A percentile compares a stretch with the other conserved stretches of the same genome.
Conservation (phyloP, 2,329 filamentous ascomycete species). For the Penicillium sp. region DNA sequence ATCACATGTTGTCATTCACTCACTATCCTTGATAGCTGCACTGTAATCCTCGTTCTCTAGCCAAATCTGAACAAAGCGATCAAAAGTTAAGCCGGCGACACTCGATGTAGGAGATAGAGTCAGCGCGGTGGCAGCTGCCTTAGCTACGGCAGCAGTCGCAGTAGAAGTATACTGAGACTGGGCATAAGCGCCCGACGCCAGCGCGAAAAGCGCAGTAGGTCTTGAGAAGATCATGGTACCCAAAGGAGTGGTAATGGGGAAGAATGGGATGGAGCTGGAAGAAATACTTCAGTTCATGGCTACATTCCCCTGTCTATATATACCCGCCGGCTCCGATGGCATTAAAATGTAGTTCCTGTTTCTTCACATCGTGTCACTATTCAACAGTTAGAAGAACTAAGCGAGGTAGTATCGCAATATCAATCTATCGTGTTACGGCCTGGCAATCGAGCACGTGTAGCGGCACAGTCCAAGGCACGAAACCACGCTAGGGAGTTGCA, state of each 20-base stretch:
- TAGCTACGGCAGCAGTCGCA: neutral
- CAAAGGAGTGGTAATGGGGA: neutral
- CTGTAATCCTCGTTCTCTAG: neutral
- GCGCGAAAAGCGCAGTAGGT: neutral
- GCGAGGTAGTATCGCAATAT: neutral
- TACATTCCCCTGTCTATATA: neutral
- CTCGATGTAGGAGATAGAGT: neutral
- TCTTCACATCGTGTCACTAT: neutral
- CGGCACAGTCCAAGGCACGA: neutral
- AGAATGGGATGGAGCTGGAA: neutral
- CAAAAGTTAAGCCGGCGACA: neutral
- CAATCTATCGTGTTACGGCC: neutral
- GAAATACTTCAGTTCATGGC: neutral
- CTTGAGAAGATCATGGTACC: neutral
- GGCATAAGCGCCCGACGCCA: neutral
- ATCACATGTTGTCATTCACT: neutral
- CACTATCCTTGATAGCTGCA: neutral
- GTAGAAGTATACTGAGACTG: neutral
- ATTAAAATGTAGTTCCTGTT: neutral
- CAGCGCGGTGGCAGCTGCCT: neutral
- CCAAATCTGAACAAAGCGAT: neutral
- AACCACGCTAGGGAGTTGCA: neutral
- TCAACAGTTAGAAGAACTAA: neutral
- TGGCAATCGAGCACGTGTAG: neutral
- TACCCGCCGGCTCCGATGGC: neutral